phyloP scores from a whole-genome alignment of 495 filamentous ascomycete species.

The Xylaria cubensis region DNA sequence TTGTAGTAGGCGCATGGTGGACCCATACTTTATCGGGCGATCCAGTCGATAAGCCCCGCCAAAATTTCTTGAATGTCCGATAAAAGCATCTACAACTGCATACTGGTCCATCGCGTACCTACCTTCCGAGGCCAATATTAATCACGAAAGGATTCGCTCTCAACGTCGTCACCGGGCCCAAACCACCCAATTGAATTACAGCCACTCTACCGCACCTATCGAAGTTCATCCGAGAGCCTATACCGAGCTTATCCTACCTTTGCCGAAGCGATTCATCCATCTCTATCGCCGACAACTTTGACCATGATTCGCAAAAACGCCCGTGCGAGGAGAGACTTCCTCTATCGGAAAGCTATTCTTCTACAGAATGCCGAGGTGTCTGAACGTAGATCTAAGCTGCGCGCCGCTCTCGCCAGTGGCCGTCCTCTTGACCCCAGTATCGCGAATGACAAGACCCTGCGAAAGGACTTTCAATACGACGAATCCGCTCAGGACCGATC shows the following conservation, averaged over 20 bases:
- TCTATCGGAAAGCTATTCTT: slow-evolving; percentile 72
- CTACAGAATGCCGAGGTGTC: slow-evolving; percentile 92
- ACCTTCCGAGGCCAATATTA: background rate
- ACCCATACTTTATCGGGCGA: background rate
- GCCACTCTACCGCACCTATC: background rate
- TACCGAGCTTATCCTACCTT: background rate
- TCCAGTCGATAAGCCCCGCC: slow-evolving; percentile 26
- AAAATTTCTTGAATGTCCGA: slow-evolving; percentile 26
- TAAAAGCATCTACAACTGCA: background rate
- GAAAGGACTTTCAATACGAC: slow-evolving; percentile 93
- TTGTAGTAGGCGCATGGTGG: slow-evolving; percentile 4
- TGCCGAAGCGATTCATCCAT: background rate
- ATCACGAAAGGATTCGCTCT: background rate
- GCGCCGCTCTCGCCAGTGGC: slow-evolving; percentile 77
- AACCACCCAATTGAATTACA: background rate
- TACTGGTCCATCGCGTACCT: background rate
- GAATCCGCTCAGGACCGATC: slow-evolving; percentile 71
- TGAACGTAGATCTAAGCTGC: slow-evolving; percentile 86
- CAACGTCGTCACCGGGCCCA: background rate
- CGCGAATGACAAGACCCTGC: slow-evolving; percentile 84
- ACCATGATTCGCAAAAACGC: slow-evolving; percentile 66
- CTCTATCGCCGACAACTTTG: background rate
- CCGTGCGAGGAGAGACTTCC: slow-evolving; percentile 89
- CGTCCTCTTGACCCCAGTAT: slow-evolving; percentile 87
- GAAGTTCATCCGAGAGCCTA: background rate